Base-by-base conservation (phyloP, 225 moss, liverwort and hornwort genomes). In the Anthoceros angustus region DNA sequence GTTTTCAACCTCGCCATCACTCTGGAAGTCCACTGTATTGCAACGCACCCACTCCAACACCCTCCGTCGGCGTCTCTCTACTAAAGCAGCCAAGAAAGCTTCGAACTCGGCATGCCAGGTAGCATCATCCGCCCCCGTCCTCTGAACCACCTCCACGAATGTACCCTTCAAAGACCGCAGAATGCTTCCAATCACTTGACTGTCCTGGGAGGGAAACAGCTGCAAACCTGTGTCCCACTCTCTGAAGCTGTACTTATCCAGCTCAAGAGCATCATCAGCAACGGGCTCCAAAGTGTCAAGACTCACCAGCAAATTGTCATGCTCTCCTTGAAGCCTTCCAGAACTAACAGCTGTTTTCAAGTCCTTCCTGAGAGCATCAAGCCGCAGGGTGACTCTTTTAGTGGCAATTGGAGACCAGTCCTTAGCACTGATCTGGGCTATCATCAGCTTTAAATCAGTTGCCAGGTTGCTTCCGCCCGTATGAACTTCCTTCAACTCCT, bases 361-460 rank as follows among this genome's bases (percentile, higher is more conserved):
- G 63, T 87, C 71, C 42, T 77, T 76, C 20, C 39, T 64, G 0
- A 83, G 72, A 60, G 83, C 40, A 70, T 42, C 70, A 0, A 87
- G 38, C 70, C 78, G 75, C 6, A 67, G 76, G 5, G 84, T 79
- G 38, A 82, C 75, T 5, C 84, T 70, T 64, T 82, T 84, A 0
- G 80, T 75, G 65, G 84, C 84, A 12, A 82, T 79, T 0, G 82
- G 62, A 0, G 84, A 74, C 87, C 77, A 87, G 43, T 87, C 84
- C 39, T 80, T 87, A 0, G 87, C 64, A 50, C 74, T 77, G 24
- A 84, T 78, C 25, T 87, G 78, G 0, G 84, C 63, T 0, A 84
- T 76, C 14, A 87, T 74, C 23, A 82, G 42, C 64, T 87, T 87
- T 20, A 87, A 50, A 74, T 87, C 81, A 4, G 66, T 65, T 7